Evolutionary conservation across 2,329 filamentous ascomycete genomes (phyloP), one percentile per base, ranked within the genome.

Genomic region (Exophiala viscosa): DNA sequence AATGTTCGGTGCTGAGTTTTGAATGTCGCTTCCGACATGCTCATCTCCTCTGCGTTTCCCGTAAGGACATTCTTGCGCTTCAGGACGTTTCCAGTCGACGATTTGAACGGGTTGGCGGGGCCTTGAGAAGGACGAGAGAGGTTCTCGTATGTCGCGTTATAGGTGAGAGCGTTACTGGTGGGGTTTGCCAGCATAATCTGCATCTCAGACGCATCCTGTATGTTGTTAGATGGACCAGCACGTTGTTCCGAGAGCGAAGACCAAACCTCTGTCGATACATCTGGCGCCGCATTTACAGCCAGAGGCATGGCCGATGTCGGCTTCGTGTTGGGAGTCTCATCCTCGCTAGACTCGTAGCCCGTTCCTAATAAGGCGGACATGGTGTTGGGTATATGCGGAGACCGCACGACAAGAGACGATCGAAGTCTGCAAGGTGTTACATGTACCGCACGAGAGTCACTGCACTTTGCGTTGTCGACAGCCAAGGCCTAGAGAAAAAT

Each of bases 1-100:
- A 93, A 81, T 1, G 90, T 90, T 52, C 90, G 86, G 67, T 96
- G 91, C 60, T 93, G 90, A 65, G 82, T 83, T 62, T 89, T 84
- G 68, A 99, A 99, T 0, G 88, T 90, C 59, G 92, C 83, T 65
- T 97, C 93, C 69, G 89, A 95, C 59, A 99, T 83, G 62, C 83
- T 88, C 0, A 88, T 90, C 70, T 99, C 92, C 62, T 93, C 82
- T 1, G 93, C 93, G 64, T 82, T 86, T 9, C 93, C 93, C 0
- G 93, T 96, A 9, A 88, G 78, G 1, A 91, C 79, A 57, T 90
- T 92, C 66, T 91, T 92, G 55, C 88, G 83, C 71, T 91, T 92
- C 54, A 84, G 67, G 1, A 72, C 70, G 44, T 74, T 80, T 11
- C 70, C 67, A 14, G 77, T 70, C 23, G 83, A 78, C 60, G 85